Evolutionary conservation across 129 eudicot species (phyloP), one percentile per base, ranked within the genome.

Genomic region (Centaurea solstitialis): DNA sequence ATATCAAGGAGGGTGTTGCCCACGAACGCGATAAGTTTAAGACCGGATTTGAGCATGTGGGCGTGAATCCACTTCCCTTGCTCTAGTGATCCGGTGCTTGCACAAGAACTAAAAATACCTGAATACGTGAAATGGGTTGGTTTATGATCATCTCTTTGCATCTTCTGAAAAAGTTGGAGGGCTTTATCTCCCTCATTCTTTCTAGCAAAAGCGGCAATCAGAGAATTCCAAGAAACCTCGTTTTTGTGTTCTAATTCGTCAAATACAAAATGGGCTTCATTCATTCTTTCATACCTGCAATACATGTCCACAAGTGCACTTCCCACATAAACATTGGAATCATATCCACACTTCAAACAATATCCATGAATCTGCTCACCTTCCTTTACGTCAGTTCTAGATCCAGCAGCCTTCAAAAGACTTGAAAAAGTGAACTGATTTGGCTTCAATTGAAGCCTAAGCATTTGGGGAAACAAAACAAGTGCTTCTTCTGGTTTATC

Each of bases 21-120:
- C 23, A 91, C 74, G 82, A 82, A 91, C 79, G 91, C 94, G 83
- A 91, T 18, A 62, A 85, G 94, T 78, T 83, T 82, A 40, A 86
- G 64, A 74, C 98, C 98, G 0, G 87, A 86, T 73, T 93, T 91
- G 33, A 88, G 35, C 94, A 93, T 84, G 76, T 89, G 91, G 9
- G 88, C 91, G 30, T 93, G 98, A 20, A 91, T 80, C 97, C 98
- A 91, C 83, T 89, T 93, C 28, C 97, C 98, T 84, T 89, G 94
- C 78, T 93, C 98, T 37, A 93, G 67, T 41, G 96, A 89, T 43
- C 98, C 98, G 0, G 41, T 81, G 75, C 91, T 86, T 0, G 98
- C 93, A 89, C 93, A 89, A 9, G 87, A 91, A 50, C 84, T 79
- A 68, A 91, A 88, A n/a, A 93, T 76, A 78, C 97, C 89, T 1